These are phyloP conservation scores for Coemansia sp. DNA, from an alignment of 192 early-diverging fungal genomes.

Conservation along the genomic window DNA sequence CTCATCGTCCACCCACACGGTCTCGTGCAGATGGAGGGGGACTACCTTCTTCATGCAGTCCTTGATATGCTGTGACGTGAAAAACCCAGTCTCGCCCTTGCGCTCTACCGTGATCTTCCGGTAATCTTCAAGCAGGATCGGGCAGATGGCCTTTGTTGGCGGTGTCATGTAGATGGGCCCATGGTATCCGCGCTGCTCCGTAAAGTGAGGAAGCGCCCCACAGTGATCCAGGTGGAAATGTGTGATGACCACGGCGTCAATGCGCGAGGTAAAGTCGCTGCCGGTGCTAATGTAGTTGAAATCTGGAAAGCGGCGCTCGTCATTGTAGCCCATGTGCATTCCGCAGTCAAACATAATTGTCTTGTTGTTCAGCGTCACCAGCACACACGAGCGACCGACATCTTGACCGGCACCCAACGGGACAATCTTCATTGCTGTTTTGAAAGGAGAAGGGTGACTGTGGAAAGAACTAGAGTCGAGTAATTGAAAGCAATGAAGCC, in stretches of 20 bases:
- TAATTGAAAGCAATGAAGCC: background rate
- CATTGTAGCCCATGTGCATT: constrained; percentile 94
- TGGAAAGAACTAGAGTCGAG: background rate
- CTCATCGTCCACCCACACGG: constrained; percentile 79
- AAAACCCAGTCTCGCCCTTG: constrained; percentile 88
- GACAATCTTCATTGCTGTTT: constrained; percentile 54
- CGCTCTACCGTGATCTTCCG: constrained; percentile 87
- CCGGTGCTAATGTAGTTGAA: constrained; percentile 87
- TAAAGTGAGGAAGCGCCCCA: constrained; percentile 93
- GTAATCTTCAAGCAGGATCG: constrained; percentile 91
- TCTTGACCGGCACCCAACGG: constrained; percentile 81
- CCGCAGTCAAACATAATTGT: constrained; percentile 93
- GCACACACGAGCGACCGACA: constrained; percentile 79
- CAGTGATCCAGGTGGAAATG: constrained; percentile 99
- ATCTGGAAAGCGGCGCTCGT: constrained; percentile 91
- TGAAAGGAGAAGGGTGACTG: too few species aligned
- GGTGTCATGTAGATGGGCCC: constrained; percentile 98
- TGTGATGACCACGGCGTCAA: constrained; percentile 92
- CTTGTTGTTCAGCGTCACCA: constrained; percentile 72
- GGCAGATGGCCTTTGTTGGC: constrained; percentile 94
- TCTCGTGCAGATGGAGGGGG: constrained; percentile 80
- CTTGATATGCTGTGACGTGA: constrained; percentile 83
- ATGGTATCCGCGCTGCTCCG: constrained; percentile 90
- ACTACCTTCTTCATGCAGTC: constrained; percentile 95
- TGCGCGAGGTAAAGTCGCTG: constrained; percentile 71